phyloP scores from a whole-genome alignment of 257 asterid species.

The Nicotiana undulata region DNA sequence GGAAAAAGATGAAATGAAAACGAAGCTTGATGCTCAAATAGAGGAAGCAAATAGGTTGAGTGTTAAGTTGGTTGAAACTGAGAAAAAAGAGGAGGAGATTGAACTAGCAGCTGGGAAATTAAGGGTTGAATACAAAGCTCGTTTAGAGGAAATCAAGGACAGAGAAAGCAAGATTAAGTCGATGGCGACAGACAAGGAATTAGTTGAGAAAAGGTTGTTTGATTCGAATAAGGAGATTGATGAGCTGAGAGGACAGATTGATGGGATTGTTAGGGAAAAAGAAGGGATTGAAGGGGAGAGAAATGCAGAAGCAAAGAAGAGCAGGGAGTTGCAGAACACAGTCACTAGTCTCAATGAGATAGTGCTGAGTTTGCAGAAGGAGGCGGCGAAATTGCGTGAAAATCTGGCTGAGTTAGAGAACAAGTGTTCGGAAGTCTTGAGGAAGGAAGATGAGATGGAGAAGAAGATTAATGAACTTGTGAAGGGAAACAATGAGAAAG shows the following conservation, averaged over 20 bases:
- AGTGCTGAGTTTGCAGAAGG: conserved; percentile 30
- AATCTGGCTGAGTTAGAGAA: conserved; percentile 52
- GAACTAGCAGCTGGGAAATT: conserved; percentile 31
- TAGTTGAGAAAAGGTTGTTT: conserved; percentile 28
- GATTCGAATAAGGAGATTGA: conserved; percentile 25
- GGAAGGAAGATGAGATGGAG: conserved; percentile 45
- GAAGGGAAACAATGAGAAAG: conserved; percentile 33
- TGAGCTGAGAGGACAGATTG: conserved; percentile 32
- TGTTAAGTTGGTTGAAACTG: conserved; percentile 28
- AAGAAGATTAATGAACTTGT: conserved; percentile 34
- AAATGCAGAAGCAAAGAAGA: conserved; percentile 27
- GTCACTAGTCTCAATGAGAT: conserved; percentile 36
- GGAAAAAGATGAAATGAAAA: conserved; percentile 45
- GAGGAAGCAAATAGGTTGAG: conserved; percentile 30
- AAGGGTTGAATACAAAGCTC: conserved; percentile 19
- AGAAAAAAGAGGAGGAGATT: conserved; percentile 23
- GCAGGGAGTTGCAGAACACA: conserved; percentile 38
- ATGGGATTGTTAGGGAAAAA: conserved; percentile 31
- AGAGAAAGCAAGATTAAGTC: conserved; percentile 29
- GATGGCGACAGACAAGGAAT: conserved; percentile 27
- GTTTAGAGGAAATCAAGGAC: conserved; percentile 29
- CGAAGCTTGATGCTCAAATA: conserved; percentile 26
- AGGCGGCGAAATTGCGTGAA: conserved; percentile 28
- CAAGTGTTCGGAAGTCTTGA: conserved; percentile 34
- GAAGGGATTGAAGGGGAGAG: conserved; percentile 41